A percentile compares a stretch with the other conserved stretches of the same genome.
Conservation (phyloP, 495 filamentous ascomycete species). For the Tetracladium setigerum region DNA sequence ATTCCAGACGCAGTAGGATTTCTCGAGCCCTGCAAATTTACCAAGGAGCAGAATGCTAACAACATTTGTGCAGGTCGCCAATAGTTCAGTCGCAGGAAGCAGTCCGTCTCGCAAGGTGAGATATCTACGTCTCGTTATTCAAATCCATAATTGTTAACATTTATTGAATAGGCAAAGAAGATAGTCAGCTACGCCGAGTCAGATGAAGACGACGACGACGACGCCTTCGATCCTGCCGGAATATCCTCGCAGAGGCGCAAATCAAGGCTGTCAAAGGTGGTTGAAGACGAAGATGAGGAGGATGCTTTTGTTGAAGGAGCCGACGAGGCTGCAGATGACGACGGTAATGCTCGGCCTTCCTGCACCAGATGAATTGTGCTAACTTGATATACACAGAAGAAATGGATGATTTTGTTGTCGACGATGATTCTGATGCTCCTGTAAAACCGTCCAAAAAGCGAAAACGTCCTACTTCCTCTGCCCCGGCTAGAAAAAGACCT, state of each 20-base stretch:
- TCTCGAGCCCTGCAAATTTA: no score
- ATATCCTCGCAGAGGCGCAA: slow-evolving; percentile 27
- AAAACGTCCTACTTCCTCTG: slow-evolving; percentile 51
- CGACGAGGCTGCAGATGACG: slow-evolving; percentile 48
- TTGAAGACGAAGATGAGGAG: slow-evolving; percentile 60
- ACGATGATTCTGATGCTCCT: slow-evolving; percentile 70
- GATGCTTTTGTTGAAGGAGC: slow-evolving; percentile 51
- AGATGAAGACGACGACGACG: slow-evolving; percentile 53
- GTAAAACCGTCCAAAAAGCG: slow-evolving; percentile 54
- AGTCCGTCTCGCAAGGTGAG: slow-evolving; percentile 56
- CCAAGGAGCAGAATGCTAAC: slow-evolving; percentile 27
- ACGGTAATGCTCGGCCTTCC: slow-evolving; percentile 40
- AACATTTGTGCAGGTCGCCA: slow-evolving; percentile 24
- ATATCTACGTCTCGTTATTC: not conserved
- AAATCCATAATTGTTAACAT: slow-evolving; percentile 1
- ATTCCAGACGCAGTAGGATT: slow-evolving; percentile 35
- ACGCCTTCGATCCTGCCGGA: slow-evolving; percentile 38
- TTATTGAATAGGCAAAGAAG: slow-evolving; percentile 28
- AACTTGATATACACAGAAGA: slow-evolving; percentile 33
- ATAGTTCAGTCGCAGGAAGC: slow-evolving; percentile 27
- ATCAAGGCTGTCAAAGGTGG: slow-evolving; percentile 25
- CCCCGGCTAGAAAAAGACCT: slow-evolving; percentile 49
- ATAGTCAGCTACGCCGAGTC: slow-evolving; percentile 60
- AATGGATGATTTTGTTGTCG: slow-evolving; percentile 81
- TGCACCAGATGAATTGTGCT: not conserved